Conservation (phyloP, 495 filamentous ascomycete genomes). For the Lentithecium fluviatile region DNA sequence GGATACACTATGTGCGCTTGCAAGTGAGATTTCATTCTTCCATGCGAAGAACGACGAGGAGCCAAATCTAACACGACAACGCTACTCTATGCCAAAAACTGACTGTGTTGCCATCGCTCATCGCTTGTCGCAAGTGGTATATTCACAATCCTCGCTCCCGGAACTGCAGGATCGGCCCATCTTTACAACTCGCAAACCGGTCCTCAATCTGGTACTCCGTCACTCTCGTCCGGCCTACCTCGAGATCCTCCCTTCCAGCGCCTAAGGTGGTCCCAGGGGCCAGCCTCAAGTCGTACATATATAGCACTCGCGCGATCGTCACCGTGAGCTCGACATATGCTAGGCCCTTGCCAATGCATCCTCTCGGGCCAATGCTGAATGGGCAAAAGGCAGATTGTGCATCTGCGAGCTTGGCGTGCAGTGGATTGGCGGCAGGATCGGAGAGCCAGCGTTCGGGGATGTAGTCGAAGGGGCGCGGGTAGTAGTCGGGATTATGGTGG, state of each 20-base stretch:
- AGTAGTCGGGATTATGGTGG: constrained; percentile 36
- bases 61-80: no score
- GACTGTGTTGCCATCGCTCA: no score
- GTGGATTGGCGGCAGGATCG: constrained; percentile 14
- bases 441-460: constrained; percentile 36
- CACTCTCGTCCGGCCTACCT: constrained; percentile 44
- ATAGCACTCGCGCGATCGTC: constrained; percentile 35
- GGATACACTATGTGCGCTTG: no score
- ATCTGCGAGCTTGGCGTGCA: constrained; percentile 7
- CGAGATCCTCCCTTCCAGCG: constrained; percentile 41
- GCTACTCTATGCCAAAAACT: no score
- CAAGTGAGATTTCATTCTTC: no score
- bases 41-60: background rate
- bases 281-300: constrained; percentile 32
- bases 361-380: constrained; percentile 36
- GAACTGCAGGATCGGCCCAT: constrained; percentile 60
- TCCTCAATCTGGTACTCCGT: constrained; percentile 58
- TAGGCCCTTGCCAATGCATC: constrained; percentile 37
- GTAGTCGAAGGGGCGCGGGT: constrained; percentile 32
- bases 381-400: constrained; percentile 36
- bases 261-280: constrained; percentile 20
- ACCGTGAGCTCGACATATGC: constrained; percentile 37
- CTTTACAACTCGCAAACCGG: constrained; percentile 57
- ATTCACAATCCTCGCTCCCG: constrained; percentile 1
- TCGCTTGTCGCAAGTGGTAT: no score